phyloP scores from a whole-genome alignment of 805 yeast genomes.

The Zygotorulaspora florentina region DNA sequence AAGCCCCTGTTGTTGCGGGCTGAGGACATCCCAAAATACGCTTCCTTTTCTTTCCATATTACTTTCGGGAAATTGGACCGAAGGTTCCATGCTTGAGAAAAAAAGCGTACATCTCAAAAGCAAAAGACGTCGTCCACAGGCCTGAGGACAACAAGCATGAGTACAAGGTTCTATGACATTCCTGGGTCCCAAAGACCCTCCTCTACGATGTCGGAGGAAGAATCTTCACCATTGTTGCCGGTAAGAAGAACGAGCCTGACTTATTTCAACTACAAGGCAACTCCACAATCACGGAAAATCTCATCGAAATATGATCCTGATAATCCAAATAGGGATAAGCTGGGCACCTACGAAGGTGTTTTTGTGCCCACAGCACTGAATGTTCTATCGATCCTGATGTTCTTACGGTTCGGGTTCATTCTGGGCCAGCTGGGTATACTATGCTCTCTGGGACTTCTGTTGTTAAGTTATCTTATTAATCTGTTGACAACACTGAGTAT shows the following conservation, averaged over 20 bases:
- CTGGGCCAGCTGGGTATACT: slow-evolving; percentile 90
- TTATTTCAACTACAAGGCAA: slow-evolving; percentile 32
- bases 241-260: slow-evolving; percentile 20
- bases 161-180: slow-evolving; percentile 32
- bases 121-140: not conserved
- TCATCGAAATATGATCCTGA: slow-evolving; percentile 33
- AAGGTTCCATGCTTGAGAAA: not conserved
- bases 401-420: slow-evolving; percentile 89
- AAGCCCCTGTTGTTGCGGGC: no score
- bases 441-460: slow-evolving; percentile 65
- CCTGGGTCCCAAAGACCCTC: slow-evolving; percentile 35
- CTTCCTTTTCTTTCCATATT: no score
- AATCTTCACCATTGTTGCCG: slow-evolving; percentile 26
- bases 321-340: slow-evolving; percentile 42
- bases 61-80: no score
- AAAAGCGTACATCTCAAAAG: not conserved
- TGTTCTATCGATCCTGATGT: slow-evolving; percentile 91
- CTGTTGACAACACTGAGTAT: slow-evolving; percentile 82
- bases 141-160: slow-evolving; percentile 11
- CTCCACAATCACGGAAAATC: slow-evolving; percentile 21
- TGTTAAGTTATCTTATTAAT: slow-evolving; percentile 75
- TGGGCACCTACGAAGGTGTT: slow-evolving; percentile 84
- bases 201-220: slow-evolving; percentile 14
- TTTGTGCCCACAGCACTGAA: slow-evolving; percentile 91
- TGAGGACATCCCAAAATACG: no score